A percentile compares a stretch with the other conserved stretches of the same genome.
These are phyloP conservation scores for Aspergillus persii DNA, from an alignment of 2,329 filamentous ascomycete genomes.

Conservation along the genomic window DNA sequence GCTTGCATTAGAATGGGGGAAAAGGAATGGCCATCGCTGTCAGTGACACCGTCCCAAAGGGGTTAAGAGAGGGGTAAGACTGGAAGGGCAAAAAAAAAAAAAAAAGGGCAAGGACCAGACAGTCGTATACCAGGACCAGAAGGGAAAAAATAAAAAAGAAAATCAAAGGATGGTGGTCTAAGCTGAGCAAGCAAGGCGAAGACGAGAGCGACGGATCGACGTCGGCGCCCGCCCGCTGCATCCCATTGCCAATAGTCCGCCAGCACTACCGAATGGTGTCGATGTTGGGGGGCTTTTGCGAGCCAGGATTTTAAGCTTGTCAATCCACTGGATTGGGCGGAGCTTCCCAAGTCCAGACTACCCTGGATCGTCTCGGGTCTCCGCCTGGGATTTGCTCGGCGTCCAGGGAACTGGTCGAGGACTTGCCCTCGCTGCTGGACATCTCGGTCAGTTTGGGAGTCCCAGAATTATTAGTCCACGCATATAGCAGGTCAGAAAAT, in stretches of 20 bases:
- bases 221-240: constrained; percentile 30
- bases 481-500: neutral
- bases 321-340: constrained; percentile 3
- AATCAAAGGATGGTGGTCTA: neutral
- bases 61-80: constrained; percentile 17
- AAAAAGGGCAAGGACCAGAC: constrained; percentile 5
- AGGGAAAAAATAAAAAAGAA: neutral
- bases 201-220: constrained; percentile 35
- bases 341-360: neutral
- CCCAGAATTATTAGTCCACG: too few species aligned
- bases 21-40: constrained; percentile 25
- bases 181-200: constrained; percentile 29
- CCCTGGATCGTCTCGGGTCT: neutral
- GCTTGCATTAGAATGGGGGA: constrained; percentile 32
- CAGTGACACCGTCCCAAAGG: constrained; percentile 26
- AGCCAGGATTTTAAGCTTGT: constrained; percentile 18
- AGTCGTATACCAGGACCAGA: constrained; percentile 1
- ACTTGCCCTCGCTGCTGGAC: neutral
- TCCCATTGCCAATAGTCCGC: constrained; percentile 38
- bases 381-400: neutral
- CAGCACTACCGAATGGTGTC: constrained; percentile 21
- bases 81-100: neutral
- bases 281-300: constrained; percentile 2
- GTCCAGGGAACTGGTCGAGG: neutral
- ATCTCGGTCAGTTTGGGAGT: neutral